These are phyloP conservation scores for Adenanthera pavonina DNA, from an alignment of 306 rosid species.

Conservation along the genomic window DNA sequence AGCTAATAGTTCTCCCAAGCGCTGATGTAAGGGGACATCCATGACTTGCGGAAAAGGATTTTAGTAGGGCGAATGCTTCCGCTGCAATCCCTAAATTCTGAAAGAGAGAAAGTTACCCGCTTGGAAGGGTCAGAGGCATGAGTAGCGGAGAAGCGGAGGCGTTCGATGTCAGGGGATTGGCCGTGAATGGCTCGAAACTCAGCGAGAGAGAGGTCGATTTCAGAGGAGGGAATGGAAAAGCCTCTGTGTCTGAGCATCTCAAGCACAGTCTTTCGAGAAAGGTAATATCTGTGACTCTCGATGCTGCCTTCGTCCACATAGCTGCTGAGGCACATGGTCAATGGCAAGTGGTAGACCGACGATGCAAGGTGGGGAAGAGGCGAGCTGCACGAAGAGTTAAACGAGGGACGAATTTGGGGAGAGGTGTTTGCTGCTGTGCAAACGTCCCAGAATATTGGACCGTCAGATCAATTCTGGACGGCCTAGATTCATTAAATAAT, in stretches of 20 bases:
- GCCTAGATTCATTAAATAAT: too few relatives aligned
- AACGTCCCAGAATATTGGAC: too few relatives aligned
- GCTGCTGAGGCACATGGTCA: constrained; percentile 53
- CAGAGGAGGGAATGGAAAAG: constrained; percentile 56
- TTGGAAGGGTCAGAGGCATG: constrained; percentile 69
- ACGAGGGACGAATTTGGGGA: too few relatives aligned
- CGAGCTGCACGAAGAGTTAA: too few relatives aligned
- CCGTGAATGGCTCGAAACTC: constrained; percentile 67
- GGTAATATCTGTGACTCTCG: constrained; percentile 77
- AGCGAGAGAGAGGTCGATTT: constrained; percentile 64
- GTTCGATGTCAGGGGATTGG: constrained; percentile 61
- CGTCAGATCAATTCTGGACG: too few relatives aligned
- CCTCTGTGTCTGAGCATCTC: constrained; percentile 96
- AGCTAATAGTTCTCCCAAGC: background rate
- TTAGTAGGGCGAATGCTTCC: background rate
- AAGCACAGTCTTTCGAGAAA: constrained; percentile 69
- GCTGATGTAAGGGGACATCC: background rate
- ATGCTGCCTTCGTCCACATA: constrained; percentile 59
- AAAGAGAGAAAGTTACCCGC: constrained; percentile 45
- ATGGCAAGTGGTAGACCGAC: too few relatives aligned
- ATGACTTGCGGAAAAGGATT: background rate
- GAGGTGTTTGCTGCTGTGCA: too few relatives aligned
- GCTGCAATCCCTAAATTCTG: background rate
- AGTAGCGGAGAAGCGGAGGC: constrained; percentile 72
- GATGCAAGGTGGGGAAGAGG: too few relatives aligned